These are phyloP conservation scores for Teunomyces panamensis DNA, from an alignment of 805 yeast genomes.

Conservation along the genomic window DNA sequence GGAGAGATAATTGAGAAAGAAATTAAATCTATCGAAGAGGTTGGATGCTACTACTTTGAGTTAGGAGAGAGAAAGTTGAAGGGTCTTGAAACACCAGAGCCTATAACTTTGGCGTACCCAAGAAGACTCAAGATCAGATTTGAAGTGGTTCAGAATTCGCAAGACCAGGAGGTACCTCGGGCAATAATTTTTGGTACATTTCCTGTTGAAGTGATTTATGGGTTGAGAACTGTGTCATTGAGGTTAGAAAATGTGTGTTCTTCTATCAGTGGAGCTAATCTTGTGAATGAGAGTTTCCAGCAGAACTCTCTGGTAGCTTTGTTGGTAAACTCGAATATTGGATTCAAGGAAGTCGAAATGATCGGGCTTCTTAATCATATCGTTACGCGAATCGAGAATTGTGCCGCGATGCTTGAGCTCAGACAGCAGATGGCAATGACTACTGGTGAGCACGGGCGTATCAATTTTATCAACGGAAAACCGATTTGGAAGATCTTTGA, in stretches of 20 bases:
- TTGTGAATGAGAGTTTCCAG: conserved; percentile 25
- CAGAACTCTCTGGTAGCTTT: conserved; percentile 24
- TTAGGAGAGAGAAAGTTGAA: conserved; percentile 88
- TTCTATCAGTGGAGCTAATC: conserved; percentile 41
- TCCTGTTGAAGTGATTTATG: conserved; percentile 45
- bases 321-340: conserved; percentile 15
- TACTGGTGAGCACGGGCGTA: conserved; percentile 21
- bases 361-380: conserved; percentile 59
- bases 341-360: conserved; percentile 41
- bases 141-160: conserved; percentile 35
- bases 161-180: conserved; percentile 19
- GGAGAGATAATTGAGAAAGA: conserved; percentile 63
- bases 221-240: conserved; percentile 53
- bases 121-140: conserved; percentile 57
- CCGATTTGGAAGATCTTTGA: conserved; percentile 23
- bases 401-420: conserved; percentile 37
- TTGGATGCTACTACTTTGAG: conserved; percentile 65
- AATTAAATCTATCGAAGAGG: conserved; percentile 57
- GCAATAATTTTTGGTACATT: conserved; percentile 37
- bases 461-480: conserved; percentile 17
- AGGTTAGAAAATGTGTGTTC: conserved; percentile 60
- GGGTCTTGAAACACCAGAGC: conserved; percentile 92
- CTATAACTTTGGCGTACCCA: conserved; percentile 77
- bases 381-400: conserved; percentile 66
- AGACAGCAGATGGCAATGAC: conserved; percentile 29